Percentiles rank a stretch among this genome's conserved stretches.
phyloP scores from a whole-genome alignment of 2,329 filamentous ascomycete species.

The Pseudopithomyces chartarum region DNA sequence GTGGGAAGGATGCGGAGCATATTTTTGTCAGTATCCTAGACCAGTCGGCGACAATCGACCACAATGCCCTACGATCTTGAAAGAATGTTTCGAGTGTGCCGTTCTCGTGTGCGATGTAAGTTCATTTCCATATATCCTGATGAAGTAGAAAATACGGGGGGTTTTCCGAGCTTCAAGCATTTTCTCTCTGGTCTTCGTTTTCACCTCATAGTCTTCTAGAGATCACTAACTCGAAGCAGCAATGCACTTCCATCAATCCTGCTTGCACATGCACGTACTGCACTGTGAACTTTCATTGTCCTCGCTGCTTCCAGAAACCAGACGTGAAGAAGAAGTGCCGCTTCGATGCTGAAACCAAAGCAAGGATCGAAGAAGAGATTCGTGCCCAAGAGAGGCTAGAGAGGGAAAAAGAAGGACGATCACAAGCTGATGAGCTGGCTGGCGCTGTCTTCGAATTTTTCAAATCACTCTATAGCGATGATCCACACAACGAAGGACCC shows the following conservation, averaged over 20 bases:
- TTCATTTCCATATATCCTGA: conserved; percentile 2
- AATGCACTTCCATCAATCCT: conserved; percentile 36
- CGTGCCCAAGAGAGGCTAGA: conserved; percentile 34
- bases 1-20: conserved; percentile 50
- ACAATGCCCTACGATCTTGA: conserved; percentile 42
- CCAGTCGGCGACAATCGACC: conserved; percentile 46
- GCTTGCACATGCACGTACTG: conserved; percentile 47
- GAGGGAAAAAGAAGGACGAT: conserved; percentile 40
- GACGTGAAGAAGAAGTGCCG: conserved; percentile 42
- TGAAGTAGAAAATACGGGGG: not conserved
- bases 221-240: conserved; percentile 24
- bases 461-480: conserved; percentile 25
- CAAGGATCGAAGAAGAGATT: conserved; percentile 36
- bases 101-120: conserved; percentile 50
- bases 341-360: conserved; percentile 40
- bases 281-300: conserved; percentile 47
- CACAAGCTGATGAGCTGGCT: conserved; percentile 40
- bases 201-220: not conserved
- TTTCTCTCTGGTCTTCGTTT: not conserved
- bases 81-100: conserved; percentile 46
- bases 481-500: conserved; percentile 5
- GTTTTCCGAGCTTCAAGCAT: too few species aligned
- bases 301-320: conserved; percentile 40
- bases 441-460: conserved; percentile 44
- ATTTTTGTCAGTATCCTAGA: conserved; percentile 47